phyloP scores from a whole-genome alignment of 352 stramenopile species.

The Globisporangium megalacanthum region DNA sequence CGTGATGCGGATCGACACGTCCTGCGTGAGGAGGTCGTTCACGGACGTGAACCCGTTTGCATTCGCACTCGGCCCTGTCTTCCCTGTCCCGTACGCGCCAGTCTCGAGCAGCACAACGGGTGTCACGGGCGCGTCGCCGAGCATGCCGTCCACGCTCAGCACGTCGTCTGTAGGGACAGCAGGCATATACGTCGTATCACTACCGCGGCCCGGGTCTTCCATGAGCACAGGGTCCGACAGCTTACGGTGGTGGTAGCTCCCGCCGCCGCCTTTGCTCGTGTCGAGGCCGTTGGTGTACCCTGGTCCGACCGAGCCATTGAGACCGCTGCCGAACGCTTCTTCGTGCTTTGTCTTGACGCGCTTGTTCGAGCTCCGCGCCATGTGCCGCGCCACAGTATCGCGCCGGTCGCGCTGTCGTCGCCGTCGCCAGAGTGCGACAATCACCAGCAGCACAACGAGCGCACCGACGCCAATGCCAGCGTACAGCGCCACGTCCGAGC shows the following conservation, averaged over 20 bases:
- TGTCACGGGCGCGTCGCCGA: constrained; percentile 38
- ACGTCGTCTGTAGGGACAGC: constrained; percentile 32
- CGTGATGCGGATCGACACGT: constrained; percentile 40
- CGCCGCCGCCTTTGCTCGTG: constrained; percentile 37
- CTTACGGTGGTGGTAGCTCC: constrained; percentile 31
- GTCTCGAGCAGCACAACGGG: constrained; percentile 35
- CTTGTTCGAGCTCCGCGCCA: constrained; percentile 26
- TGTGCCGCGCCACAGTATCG: constrained; percentile 10
- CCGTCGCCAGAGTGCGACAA: constrained; percentile 40
- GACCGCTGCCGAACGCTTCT: constrained; percentile 22
- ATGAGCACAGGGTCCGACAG: constrained; percentile 32
- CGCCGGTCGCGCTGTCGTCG: constrained; percentile 15
- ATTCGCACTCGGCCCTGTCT: constrained; percentile 26
- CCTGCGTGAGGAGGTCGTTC: constrained; percentile 45
- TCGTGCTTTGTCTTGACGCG: constrained; percentile 36
- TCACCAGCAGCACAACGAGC: constrained; percentile 40
- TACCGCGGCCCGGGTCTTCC: constrained; percentile 19
- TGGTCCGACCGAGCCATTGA: background rate
- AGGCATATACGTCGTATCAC: constrained; percentile 23
- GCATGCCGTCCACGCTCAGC: constrained; percentile 51
- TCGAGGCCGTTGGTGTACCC: constrained; percentile 51
- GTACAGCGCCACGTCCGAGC: constrained; percentile 33
- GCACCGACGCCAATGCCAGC: constrained; percentile 46
- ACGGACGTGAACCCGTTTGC: constrained; percentile 40
- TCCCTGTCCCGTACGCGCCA: constrained; percentile 14